A percentile compares a stretch with the other conserved stretches of the same genome.
Evolutionary conservation across 1,284 basidiomycete species (phyloP).

Genomic region (Violaceomyces palustris): DNA sequence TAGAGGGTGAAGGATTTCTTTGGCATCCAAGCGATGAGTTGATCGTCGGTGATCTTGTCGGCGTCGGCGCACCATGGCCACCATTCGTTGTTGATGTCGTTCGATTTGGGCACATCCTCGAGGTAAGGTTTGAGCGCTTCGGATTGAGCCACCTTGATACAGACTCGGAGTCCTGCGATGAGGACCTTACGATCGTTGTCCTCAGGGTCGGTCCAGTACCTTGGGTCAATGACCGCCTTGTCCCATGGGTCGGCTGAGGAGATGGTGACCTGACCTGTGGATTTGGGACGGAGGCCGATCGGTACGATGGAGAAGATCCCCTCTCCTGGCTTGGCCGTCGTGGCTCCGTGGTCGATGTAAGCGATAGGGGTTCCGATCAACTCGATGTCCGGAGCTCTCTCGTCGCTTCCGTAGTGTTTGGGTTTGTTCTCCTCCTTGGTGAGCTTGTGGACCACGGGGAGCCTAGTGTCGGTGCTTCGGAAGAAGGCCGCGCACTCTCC

Average conservation of each 20-base stretch:
- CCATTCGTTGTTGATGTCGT: slow-evolving; percentile 16
- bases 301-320: slow-evolving; percentile 24
- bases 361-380: slow-evolving; percentile 27
- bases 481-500: slow-evolving; percentile 52
- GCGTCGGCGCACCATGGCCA: slow-evolving; percentile 36
- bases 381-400: slow-evolving; percentile 51
- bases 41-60: slow-evolving; percentile 31
- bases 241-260: slow-evolving; percentile 22
- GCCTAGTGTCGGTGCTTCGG: slow-evolving; percentile 42
- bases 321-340: slow-evolving; percentile 15
- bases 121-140: slow-evolving; percentile 22
- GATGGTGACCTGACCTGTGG: slow-evolving; percentile 24
- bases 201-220: slow-evolving; percentile 26
- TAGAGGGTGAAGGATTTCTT: slow-evolving; percentile 61
- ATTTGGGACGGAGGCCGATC: slow-evolving; percentile 31
- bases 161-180: slow-evolving; percentile 25
- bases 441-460: slow-evolving; percentile 32
- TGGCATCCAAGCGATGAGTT: slow-evolving; percentile 53
- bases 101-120: slow-evolving; percentile 19
- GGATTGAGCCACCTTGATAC: slow-evolving; percentile 13
- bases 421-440: slow-evolving; percentile 27
- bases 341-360: slow-evolving; percentile 24
- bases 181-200: slow-evolving; percentile 37
- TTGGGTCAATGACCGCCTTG: slow-evolving; percentile 28
- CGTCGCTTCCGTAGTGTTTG: slow-evolving; percentile 38